Evolutionary conservation across 768 basidiomycete genomes (phyloP).

Genomic region (Mycena pura): DNA sequence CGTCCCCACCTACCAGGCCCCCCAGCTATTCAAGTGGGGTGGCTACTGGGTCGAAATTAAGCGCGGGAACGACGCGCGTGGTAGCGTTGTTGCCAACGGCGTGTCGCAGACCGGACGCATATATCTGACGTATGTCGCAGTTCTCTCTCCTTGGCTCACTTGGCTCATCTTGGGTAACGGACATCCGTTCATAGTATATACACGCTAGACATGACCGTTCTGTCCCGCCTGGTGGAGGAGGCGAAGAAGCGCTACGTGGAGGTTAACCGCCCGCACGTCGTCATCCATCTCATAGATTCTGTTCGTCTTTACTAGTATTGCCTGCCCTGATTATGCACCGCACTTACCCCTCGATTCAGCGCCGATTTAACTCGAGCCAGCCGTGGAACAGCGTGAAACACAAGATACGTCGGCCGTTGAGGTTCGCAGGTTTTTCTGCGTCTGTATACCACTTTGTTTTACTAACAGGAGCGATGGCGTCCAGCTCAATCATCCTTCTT

Average conservation of each 20-base stretch:
- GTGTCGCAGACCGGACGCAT: conserved; percentile 28
- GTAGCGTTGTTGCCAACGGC: not conserved
- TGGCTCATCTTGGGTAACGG: not conserved
- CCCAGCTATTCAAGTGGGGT: conserved; percentile 50
- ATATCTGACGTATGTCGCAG: conserved; percentile 36
- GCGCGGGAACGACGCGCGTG: conserved; percentile 30
- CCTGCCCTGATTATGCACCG: not conserved
- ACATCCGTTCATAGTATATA: conserved; percentile 40
- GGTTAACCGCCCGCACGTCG: conserved; percentile 42
- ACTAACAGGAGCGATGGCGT: not conserved
- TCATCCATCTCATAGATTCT: conserved; percentile 41
- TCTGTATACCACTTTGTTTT: not conserved
- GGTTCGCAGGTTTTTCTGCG: not conserved
- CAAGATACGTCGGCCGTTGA: conserved; percentile 56
- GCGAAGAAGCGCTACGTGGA: conserved; percentile 42
- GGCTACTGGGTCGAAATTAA: conserved; percentile 48
- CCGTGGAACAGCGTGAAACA: conserved; percentile 53
- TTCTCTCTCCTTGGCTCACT: not conserved
- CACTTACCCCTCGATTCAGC: conserved; percentile 29
- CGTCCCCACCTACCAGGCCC: conserved; percentile 45
- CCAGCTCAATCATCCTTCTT: conserved; percentile 58
- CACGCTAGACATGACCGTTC: conserved; percentile 43
- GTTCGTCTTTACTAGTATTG: conserved; percentile 28
- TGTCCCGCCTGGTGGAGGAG: conserved; percentile 45
- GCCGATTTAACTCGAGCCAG: conserved; percentile 42